Evolutionary conservation across 2,329 filamentous ascomycete genomes (phyloP), one percentile per base, ranked within the genome.

Genomic region (Xenoacremonium recifei): DNA sequence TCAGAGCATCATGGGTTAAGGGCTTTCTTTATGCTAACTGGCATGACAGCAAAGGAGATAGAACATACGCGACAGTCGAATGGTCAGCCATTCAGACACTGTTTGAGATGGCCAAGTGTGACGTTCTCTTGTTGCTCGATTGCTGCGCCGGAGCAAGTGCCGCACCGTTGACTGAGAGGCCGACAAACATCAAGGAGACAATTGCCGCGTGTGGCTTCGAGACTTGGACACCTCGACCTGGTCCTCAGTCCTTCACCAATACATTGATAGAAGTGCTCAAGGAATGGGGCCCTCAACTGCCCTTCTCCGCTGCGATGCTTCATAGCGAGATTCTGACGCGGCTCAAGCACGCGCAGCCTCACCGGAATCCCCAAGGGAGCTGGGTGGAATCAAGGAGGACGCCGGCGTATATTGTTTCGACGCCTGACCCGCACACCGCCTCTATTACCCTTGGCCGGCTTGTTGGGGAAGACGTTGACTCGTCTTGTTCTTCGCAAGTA

Each of bases 61-160:
- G 40, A 27, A 35, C 44, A 20, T 58, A 58, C 15, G 55, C 55
- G 25, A 55, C 51, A 3, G 55, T 58, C 11, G 54, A 58, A 41
- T 58, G 55, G 55, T 58, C 54, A 20, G 54, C 54, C 9, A 58
- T 58, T 18, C 54, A 58, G 23, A 58, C 55, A 20, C 21, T 58
- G 19, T 58, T 58, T 35, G 55, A 58, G 33, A 58, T 54, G 29
- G 54, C 43, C 23, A 54, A 53, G 30, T 58, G 55, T 36, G 55
- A 58, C 19, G 53, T 58, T 21, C 49, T 58, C 19, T 37, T 51
- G 17, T 44, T 58, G 19, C 51, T 56, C 10, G 54, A 58, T 36
- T 58, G 55, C 25, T 58, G 55, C 25, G 49, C 54, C 20, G 55
- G 51, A 31, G 55, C 55, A 30, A 58, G 55, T 36, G 55, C 54